Conservation (phyloP, 23 red algal genomes). For the Gracilaria gracilis region DNA sequence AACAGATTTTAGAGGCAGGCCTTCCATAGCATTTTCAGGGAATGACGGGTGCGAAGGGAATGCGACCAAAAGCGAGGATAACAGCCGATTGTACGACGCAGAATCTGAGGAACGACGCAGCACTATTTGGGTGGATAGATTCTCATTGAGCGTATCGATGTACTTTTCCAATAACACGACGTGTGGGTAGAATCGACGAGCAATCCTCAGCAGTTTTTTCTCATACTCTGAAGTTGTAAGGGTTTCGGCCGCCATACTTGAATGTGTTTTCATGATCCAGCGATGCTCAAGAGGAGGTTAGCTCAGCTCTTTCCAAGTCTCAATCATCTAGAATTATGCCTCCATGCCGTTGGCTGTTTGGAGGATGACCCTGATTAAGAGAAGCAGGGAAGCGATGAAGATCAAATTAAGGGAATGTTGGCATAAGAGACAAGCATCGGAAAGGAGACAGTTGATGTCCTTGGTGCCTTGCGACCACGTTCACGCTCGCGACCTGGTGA, state of each 20-base stretch:
- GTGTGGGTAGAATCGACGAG: constrained; percentile 30
- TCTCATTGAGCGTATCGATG: constrained; percentile 35
- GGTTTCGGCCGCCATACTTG: not conserved
- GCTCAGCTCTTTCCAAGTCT: too few species aligned
- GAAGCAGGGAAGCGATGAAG: too few species aligned
- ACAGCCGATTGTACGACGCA: constrained; percentile 28
- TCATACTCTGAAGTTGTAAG: not conserved
- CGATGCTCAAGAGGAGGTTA: not conserved
- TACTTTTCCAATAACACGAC: constrained; percentile 39
- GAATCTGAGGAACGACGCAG: constrained; percentile 10
- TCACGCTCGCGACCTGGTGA: too few species aligned
- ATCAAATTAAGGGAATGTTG: too few species aligned
- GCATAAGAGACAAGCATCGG: too few species aligned
- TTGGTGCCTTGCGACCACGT: too few species aligned
- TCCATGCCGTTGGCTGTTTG: too few species aligned
- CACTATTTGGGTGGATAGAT: not conserved
- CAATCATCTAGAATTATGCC: too few species aligned
- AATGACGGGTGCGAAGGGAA: constrained; percentile 19
- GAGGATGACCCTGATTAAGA: too few species aligned
- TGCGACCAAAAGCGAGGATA: constrained; percentile 45
- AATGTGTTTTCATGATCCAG: not conserved
- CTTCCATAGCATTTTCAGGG: constrained; percentile 10
- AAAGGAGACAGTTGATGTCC: too few species aligned
- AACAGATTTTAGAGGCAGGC: constrained; percentile 24
- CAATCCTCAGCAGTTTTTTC: not conserved